Evolutionary conservation across 441 rosid species (phyloP), one percentile per base, ranked within the genome.

Genomic region (Adansonia rubrostipa): DNA sequence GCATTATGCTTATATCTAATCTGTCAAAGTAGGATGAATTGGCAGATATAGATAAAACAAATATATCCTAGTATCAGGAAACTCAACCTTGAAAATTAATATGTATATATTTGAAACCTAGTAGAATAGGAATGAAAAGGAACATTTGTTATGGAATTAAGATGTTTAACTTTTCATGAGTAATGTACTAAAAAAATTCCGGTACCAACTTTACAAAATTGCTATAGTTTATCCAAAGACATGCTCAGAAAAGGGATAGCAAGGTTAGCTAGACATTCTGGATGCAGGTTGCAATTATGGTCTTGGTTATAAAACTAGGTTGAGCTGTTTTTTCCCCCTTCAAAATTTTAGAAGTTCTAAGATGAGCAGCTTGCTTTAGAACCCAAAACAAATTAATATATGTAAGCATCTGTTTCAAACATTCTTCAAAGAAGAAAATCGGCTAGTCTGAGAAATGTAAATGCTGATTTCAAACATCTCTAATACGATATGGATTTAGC

Each of bases 1-100:
- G 58, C 66, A 40, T 53, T 28, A 28, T 28, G 73, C 19, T 48
- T 47, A 54, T 51, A 47, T 61, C 20, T 50, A 40, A 71, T n/a
- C 50, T 40, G 47, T 8, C 69, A 24, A 60, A 69, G 13, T 28
- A 33, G 63, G 76, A 78, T 71, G 54, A 78, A 15, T 17, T 40
- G 9, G 63, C 40, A 61, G 45, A 14, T 51, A 28, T 10, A 33
- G 51, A 33, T 44, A 22, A 15, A 24, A 68, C 22, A 44, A 65
- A 45, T 24, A 17, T 40, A 47, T 15, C 8, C 9, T 65, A 48
- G 54, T 0, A n/a, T 61, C 17, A 45, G 36, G 58, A 61, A 8
- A 60, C 54, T 74, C 56, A 22, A 45, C 45, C 57, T 60, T 42
- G 73, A 36, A 76, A 19, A 51, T 48, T 60, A 15, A 75, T 7